Evolutionary conservation across 2,329 filamentous ascomycete genomes (phyloP), one percentile per base, ranked within the genome.

Genomic region (Byssochlamys sp.): DNA sequence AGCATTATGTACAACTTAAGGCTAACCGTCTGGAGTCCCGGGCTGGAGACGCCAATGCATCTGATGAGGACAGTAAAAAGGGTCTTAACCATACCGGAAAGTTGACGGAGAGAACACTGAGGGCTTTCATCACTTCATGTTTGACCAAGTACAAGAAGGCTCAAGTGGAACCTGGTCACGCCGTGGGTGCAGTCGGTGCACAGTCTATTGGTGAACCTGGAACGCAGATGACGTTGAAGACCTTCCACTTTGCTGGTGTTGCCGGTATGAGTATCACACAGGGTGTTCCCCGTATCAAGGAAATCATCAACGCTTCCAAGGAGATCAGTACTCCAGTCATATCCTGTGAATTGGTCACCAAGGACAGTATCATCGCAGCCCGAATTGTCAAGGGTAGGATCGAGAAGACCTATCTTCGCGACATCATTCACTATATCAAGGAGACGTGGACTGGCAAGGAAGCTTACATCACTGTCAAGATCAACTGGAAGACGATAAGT

Each of bases 171-270:
- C 91, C 94, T 11, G 94, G 94, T 2, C 92, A 97, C 69, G 91
- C 94, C 4, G 94, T 99, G 0, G 94, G 94, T 61, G 94, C 94
- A 14, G 91, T 97, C 39, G 94, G 94, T 63, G 94, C 94, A 1
- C 94, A 99, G 73, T 97, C 92, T 1, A 99, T 99, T 66, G 94
- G 94, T 75, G 94, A 99, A 69, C 94, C 94, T 0, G 94, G 94
- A 71, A 99, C 94, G 0, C 94, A 99, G 74, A 99, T 99, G 94
- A 99, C 94, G 1, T 78, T 99, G 62, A 97, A 97, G 77, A 97
- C 94, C 70, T 97, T 97, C 84, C 94, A 97, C 88, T 99, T 99
- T 79, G 94, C 94, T 70, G 94, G 94, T 88, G 94, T 99, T 62
- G 94, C 94, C 50, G 92, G 92, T 72, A 97, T 99, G 94, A 96